phyloP scores from a whole-genome alignment of 345 rosid genomes.

The Barbarea vulgaris region DNA sequence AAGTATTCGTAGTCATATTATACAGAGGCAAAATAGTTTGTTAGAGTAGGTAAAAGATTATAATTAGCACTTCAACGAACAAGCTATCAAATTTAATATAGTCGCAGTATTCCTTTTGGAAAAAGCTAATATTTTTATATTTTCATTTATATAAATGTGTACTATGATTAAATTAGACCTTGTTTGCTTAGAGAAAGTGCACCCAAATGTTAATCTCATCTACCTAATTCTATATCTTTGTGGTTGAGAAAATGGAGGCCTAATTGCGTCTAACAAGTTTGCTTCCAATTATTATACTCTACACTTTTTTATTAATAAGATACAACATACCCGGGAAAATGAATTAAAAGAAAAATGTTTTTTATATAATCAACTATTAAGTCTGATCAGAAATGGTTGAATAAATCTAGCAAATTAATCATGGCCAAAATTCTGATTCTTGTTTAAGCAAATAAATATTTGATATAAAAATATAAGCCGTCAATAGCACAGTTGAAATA shows the following conservation, averaged over 20 bases:
- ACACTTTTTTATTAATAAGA: background rate
- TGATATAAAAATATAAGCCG: constrained; percentile 18
- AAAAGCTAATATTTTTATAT: background rate
- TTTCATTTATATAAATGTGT: background rate
- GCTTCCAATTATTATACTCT: background rate
- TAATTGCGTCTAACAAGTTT: background rate
- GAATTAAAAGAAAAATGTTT: background rate
- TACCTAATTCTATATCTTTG: constrained; percentile 23
- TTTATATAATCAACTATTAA: background rate
- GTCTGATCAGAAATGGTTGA: background rate
- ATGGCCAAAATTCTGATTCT: background rate
- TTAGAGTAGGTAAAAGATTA: background rate
- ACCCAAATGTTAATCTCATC: constrained; percentile 7
- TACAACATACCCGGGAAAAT: background rate
- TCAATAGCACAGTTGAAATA: constrained; percentile 20
- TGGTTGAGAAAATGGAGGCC: constrained; percentile 32
- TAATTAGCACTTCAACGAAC: background rate
- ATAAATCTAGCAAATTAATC: background rate
- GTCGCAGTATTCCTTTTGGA: no score
- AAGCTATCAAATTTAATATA: background rate
- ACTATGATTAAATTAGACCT: background rate
- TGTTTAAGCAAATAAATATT: background rate
- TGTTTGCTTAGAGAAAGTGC: constrained; percentile 19
- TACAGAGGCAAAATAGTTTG: background rate
- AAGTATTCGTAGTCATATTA: no score